Base-by-base conservation (phyloP, 164 flowering plant species). In the Platanus orientalis region DNA sequence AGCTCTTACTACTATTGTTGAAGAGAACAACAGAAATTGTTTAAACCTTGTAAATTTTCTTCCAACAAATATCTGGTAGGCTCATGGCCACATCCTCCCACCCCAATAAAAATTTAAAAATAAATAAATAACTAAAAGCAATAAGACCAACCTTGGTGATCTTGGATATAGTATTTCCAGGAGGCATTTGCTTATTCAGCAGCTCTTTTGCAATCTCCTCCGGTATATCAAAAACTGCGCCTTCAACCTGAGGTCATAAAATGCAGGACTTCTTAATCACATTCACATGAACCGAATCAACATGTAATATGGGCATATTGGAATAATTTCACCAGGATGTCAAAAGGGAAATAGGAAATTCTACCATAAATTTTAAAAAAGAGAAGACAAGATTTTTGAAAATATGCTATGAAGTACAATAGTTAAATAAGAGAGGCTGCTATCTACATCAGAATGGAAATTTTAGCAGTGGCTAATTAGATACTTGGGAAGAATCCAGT, bases 221-320 rank as follows among this genome's bases (percentile, higher is more conserved):
- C 2, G 99, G 99, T 61, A 94, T 85, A 82, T 94, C 99, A 78
- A 94, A 94, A 48, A 94, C 97, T 20, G 99, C 99, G 29, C 95
- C 97, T 75, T 89, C 93, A 64, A 91, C 86, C 99, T 94, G 80
- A 72, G 26, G 71, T 34, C 25, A 61, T 20, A 65, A 17, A n/a
- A n/a, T n/a, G 20, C 49, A 45, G 10, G 30, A 19, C 34, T 36
- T 39, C 17, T 1, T 53, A 30, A 47, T 13, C 9, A 12, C 57
- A 34, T 5, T 10, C 48, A 36, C 7, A 25, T 23, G 32, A 10
- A 25, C 25, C 39, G 3, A 23, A 24, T 9, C 54, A 50, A 36
- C 11, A 4, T 42, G 42, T 30, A 17, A 21, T 23, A 60, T 26
- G 13, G 44, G 26, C 55, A 34, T 62, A 23, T 4, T 11, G 7